These are phyloP conservation scores for Aureobasidium lini DNA, from an alignment of 2,329 filamentous ascomycete genomes.

Conservation along the genomic window DNA sequence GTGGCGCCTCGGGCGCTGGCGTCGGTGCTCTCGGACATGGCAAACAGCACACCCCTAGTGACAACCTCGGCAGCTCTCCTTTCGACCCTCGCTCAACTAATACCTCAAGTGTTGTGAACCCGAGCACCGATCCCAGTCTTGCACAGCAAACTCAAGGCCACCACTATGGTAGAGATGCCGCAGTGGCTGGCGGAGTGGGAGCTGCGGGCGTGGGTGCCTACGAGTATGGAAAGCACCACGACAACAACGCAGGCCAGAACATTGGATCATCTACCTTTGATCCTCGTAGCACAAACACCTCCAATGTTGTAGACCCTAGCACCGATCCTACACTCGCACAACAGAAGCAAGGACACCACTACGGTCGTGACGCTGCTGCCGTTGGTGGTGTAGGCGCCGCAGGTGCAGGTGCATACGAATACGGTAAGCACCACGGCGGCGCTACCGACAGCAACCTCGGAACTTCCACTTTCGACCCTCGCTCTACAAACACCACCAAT, in stretches of 20 bases:
- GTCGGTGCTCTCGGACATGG: constrained; percentile 27
- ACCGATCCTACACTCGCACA: constrained; percentile 7
- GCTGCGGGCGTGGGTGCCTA: constrained; percentile 22
- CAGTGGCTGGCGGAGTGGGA: constrained; percentile 26
- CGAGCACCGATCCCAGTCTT: constrained; percentile 10
- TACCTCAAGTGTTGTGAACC: constrained; percentile 21
- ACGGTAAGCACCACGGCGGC: not conserved
- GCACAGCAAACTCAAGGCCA: constrained; percentile 16
- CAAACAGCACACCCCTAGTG: constrained; percentile 19
- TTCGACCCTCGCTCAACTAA: constrained; percentile 24
- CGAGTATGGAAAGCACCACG: constrained; percentile 17
- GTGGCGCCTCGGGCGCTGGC: constrained; percentile 26
- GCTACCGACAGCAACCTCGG: constrained; percentile 17
- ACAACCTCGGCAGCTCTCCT: constrained; percentile 21
- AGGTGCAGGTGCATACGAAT: constrained; percentile 22
- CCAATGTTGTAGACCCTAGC: constrained; percentile 20
- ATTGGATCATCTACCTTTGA: constrained; percentile 22
- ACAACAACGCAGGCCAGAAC: not conserved
- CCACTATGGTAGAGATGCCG: constrained; percentile 28
- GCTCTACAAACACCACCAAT: constrained; percentile 22
- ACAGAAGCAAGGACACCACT: constrained; percentile 20
- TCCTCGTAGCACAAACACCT: constrained; percentile 22
- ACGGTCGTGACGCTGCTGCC: constrained; percentile 26
- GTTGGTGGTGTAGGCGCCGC: constrained; percentile 27
- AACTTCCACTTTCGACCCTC: constrained; percentile 21